Evolutionary conservation across 2,329 filamentous ascomycete genomes (phyloP), one percentile per base, ranked within the genome.

Genomic region (Calonectria honghensis): DNA sequence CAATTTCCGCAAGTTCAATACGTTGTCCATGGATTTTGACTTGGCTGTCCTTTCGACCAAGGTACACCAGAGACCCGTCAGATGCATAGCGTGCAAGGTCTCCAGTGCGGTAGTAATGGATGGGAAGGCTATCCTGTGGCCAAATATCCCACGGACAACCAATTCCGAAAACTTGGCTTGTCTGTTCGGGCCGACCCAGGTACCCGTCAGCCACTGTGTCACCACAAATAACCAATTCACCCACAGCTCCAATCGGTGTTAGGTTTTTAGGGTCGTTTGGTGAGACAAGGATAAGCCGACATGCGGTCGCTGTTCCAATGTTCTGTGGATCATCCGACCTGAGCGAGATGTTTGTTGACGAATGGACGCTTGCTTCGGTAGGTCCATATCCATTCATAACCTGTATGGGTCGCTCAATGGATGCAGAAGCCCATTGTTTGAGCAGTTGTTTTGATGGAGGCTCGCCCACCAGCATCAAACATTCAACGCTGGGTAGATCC

Each of bases 321-420:
- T 35, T 57, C 13, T 35, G 31, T 6, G 52, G 16, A 35, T 57
- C 31, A 5, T 13, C 6, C 4, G 20, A 11, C 11, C 1, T 37
- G 11, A 35, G 18, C 0, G 1, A n/a, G 29, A 35, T 31, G 11
- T 57, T 57, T n/a, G 52, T 57, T 14, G 52, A 57, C 16, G 52
- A 57, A 35, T 57, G 52, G 7, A 57, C 52, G 20, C 52, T 35
- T 35, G 52, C 52, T 4, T 57, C 52, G 1, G 52, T 57, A 14
- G 52, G 52, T 7, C 52, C 52, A 35, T 57, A 57, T 35, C 52
- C 52, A 57, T 57, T 57, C 31, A 57, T 57, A 13, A 57, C 18
- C 18, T n/a, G 52, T n/a, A 57, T 6, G 6, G 52, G 32, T 9
- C 31, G 41, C 6, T 9, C 1, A n/a, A 9, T 14, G 3, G 52